A percentile compares a stretch with the other conserved stretches of the same genome.
These are phyloP conservation scores for Quercus phellos DNA, from an alignment of 331 rosid genomes.

Conservation along the genomic window DNA sequence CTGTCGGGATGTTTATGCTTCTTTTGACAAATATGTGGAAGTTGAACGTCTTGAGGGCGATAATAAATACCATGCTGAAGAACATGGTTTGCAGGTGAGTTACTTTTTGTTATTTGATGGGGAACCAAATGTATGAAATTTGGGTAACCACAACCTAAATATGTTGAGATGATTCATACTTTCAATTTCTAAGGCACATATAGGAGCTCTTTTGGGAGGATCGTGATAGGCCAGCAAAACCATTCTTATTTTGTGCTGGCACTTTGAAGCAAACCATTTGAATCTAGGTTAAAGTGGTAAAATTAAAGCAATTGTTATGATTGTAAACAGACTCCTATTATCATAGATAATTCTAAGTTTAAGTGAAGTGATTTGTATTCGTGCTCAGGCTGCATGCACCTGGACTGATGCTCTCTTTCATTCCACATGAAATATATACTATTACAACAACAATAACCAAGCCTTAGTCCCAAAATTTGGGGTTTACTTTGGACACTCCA, in stretches of 20 bases:
- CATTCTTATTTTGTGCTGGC: not conserved
- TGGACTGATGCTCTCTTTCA: not conserved
- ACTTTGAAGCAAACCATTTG: not conserved
- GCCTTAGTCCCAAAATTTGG: too few species aligned
- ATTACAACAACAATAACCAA: too few species aligned
- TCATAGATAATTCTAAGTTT: too few species aligned
- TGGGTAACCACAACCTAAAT: not conserved
- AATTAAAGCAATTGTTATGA: not conserved
- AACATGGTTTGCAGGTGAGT: constrained; percentile 68
- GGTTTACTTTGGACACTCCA: too few species aligned
- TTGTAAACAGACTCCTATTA: not conserved
- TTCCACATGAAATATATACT: not conserved
- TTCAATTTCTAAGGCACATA: not conserved
- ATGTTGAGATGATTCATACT: not conserved
- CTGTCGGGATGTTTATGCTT: constrained; percentile 77
- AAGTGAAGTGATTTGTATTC: too few species aligned
- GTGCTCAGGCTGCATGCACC: not conserved
- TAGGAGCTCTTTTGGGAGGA: not conserved
- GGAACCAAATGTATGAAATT: not conserved
- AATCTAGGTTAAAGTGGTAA: not conserved
- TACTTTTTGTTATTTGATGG: not conserved
- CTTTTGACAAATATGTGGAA: constrained; percentile 85
- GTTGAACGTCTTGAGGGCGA: constrained; percentile 84
- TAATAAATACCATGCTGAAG: constrained; percentile 83
- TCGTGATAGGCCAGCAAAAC: not conserved